A percentile compares a stretch with the other conserved stretches of the same genome.
Evolutionary conservation across 1,284 basidiomycete species (phyloP).

Genomic region (Cryptococcus floricola): DNA sequence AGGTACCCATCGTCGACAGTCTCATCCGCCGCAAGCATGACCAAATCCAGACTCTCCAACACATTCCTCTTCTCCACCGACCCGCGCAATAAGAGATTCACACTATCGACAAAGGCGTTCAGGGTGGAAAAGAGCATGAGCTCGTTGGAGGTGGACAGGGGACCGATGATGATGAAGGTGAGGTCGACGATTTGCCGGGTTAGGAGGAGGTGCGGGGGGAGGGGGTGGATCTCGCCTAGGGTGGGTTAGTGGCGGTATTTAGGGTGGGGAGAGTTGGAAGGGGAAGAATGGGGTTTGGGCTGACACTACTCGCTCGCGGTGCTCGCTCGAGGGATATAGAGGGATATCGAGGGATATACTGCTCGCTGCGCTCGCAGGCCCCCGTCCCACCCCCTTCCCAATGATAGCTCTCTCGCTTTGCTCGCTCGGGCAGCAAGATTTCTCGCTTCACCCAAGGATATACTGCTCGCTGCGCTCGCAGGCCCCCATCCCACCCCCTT

Average conservation of each 20-base stretch:
- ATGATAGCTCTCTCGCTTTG: no score
- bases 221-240: slow-evolving; percentile 89
- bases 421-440: no score
- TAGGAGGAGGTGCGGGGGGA: slow-evolving; percentile 79
- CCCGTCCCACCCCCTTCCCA: no score
- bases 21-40: slow-evolving; percentile 91
- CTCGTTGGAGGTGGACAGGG: slow-evolving; percentile 81
- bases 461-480: no score
- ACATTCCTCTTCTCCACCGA: slow-evolving; percentile 94
- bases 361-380: no score
- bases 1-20: slow-evolving; percentile 95
- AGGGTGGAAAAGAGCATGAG: slow-evolving; percentile 88
- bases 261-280: neutral
- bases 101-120: slow-evolving; percentile 78
- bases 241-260: no score
- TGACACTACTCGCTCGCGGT: no score
- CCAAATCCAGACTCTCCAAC: slow-evolving; percentile 90
- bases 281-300: no score
- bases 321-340: no score
- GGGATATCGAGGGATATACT: no score
- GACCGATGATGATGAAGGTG: slow-evolving; percentile 89
- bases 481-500: neutral
- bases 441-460: no score
- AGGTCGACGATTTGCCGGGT: slow-evolving; percentile 94
- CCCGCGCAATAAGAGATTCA: slow-evolving; percentile 79